Conservation (phyloP, 2,329 filamentous ascomycete genomes). For the Davidsoniella virescens region DNA sequence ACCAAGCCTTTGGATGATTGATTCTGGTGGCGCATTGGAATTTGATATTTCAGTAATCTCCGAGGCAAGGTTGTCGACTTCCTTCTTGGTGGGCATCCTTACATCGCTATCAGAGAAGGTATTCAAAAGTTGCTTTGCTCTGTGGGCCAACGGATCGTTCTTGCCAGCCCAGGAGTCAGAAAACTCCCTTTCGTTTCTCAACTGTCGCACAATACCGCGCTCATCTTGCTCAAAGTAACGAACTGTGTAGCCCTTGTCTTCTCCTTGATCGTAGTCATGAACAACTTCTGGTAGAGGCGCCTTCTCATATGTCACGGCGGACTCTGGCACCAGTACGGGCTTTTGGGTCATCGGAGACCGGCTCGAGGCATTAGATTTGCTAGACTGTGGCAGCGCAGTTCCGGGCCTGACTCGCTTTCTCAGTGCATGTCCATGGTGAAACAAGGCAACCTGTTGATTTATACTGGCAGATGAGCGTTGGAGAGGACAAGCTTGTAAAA, state of each 20-base stretch:
- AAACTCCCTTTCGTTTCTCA: conserved; percentile 26
- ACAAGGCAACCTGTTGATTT: not conserved
- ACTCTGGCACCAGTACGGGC: conserved; percentile 4
- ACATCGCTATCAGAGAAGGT: conserved; percentile 11
- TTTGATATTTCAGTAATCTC: conserved; percentile 7
- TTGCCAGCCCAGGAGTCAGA: conserved; percentile 22
- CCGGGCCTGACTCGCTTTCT: conserved; percentile 6
- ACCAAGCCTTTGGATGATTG: conserved; percentile 10
- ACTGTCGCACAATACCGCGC: conserved; percentile 19
- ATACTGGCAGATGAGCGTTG: too few relatives aligned
- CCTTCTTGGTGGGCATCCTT: conserved; percentile 14
- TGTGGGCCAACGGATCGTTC: conserved; percentile 15
- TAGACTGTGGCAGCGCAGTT: not conserved
- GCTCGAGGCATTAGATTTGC: not conserved
- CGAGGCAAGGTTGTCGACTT: conserved; percentile 16
- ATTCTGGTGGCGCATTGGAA: conserved; percentile 5
- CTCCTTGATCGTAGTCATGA: conserved; percentile 9
- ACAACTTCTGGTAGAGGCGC: conserved; percentile 12
- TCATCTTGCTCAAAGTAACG: conserved; percentile 29
- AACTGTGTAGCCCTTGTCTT: conserved; percentile 9
- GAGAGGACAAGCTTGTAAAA: too few relatives aligned
- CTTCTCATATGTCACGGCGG: conserved; percentile 6
- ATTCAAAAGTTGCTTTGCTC: conserved; percentile 7
- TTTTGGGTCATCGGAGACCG: not conserved
- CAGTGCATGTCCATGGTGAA: conserved; percentile 1